A percentile compares a stretch with the other conserved stretches of the same genome.
These are phyloP conservation scores for Teratosphaeria gauchensis DNA, from an alignment of 2,329 filamentous ascomycete genomes.

Conservation along the genomic window DNA sequence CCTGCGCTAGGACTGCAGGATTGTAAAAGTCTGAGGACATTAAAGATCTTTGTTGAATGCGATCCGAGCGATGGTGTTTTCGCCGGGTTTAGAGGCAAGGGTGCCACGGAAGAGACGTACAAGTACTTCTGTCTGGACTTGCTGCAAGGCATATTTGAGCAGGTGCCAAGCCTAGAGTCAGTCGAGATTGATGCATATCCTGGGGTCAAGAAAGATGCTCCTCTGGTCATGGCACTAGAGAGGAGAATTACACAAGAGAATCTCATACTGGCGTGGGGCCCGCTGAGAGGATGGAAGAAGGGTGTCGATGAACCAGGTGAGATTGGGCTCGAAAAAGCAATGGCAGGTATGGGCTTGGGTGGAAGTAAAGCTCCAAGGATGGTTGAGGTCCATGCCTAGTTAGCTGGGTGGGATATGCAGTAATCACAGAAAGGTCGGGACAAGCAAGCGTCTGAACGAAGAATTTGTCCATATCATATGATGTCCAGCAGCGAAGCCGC, in stretches of 20 bases:
- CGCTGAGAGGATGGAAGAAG: constrained; percentile 56
- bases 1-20: constrained; percentile 53
- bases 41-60: constrained; percentile 62
- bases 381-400: constrained; percentile 9
- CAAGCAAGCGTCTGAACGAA: background rate
- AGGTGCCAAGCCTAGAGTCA: constrained; percentile 46
- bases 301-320: constrained; percentile 17
- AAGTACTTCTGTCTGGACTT: constrained; percentile 55
- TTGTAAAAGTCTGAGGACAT: constrained; percentile 47
- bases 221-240: constrained; percentile 54
- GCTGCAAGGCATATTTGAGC: constrained; percentile 46
- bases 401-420: background rate
- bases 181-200: constrained; percentile 63
- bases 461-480: background rate
- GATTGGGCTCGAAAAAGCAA: constrained; percentile 9
- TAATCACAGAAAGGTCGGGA: background rate
- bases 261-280: constrained; percentile 56
- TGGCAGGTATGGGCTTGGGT: constrained; percentile 10
- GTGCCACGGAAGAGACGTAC: constrained; percentile 55
- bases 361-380: constrained; percentile 1
- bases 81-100: constrained; percentile 50
- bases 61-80: constrained; percentile 59
- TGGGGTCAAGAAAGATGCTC: constrained; percentile 54
- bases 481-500: too few relatives aligned
- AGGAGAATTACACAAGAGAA: constrained; percentile 36